Conservation (phyloP, 2,329 filamentous ascomycete genomes). For the Fusarium musae region DNA sequence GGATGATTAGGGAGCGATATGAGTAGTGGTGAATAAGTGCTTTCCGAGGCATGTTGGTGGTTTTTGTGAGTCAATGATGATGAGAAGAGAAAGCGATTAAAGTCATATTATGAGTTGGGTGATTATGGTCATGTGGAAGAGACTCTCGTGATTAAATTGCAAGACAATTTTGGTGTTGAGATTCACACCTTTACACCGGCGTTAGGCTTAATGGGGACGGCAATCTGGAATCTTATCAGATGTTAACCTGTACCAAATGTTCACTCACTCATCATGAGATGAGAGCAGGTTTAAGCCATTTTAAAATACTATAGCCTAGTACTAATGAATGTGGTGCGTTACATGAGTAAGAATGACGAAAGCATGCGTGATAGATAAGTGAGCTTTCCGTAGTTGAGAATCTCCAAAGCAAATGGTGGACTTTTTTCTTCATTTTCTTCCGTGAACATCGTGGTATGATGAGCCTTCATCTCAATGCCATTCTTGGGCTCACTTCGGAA, state of each 20-base stretch:
- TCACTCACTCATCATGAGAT: not conserved
- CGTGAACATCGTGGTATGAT: not conserved
- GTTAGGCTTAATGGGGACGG: conserved; percentile 19
- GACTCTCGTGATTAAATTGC: conserved; percentile 32
- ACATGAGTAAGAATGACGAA: not conserved
- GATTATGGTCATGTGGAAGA: conserved; percentile 28
- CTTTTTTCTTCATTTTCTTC: not conserved
- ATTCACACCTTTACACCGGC: conserved; percentile 20
- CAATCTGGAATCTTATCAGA: not conserved
- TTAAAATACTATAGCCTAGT: too few species aligned
- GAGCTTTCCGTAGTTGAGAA: not conserved
- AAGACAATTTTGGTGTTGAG: conserved; percentile 23
- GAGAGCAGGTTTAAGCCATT: not conserved
- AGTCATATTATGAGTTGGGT: not conserved
- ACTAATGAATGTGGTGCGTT: rapidly evolving
- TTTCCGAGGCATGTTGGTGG: conserved; percentile 39
- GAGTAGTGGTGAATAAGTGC: conserved; percentile 64
- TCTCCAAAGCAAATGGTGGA: not conserved
- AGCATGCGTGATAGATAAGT: too few species aligned
- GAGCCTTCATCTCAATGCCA: not conserved
- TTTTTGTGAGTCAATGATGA: rapidly evolving
- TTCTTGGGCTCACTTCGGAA: not conserved
- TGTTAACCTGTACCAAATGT: not conserved
- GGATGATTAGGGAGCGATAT: conserved; percentile 63
- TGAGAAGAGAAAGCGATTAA: not conserved